Evolutionary conservation across 1,284 basidiomycete species (phyloP), one percentile per base, ranked within the genome.

Genomic region (Microbotryum violaceum): DNA sequence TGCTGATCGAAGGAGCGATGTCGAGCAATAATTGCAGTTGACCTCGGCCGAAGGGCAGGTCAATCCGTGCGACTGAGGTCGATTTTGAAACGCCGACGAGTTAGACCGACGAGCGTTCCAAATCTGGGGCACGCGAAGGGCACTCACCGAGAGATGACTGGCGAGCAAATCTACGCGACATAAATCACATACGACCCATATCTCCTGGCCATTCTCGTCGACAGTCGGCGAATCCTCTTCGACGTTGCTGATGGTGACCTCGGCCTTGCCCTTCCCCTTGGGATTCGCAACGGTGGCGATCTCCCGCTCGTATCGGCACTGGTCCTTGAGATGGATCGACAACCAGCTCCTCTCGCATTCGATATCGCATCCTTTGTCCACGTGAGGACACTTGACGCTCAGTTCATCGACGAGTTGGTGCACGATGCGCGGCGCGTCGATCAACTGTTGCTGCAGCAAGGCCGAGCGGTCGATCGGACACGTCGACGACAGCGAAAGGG

Each of bases 391-490:
- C 10, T 21, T 48, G 29, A 70, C 56, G 20, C 29, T 44, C n/a
- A 70, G 54, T 55, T 70, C 62, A 20, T 58, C 66, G 33, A 68
- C 37, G 21, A 70, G 37, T 14, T 70, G 58, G 20, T 51, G n/a
- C 4, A 70, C 50, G 31, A 68, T 59, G n/a, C 65, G 51, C 4
- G 67, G 68, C 4, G 64, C 60, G 6, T 42, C n/a, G 7, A 54
- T 18, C 29, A 63, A 46, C 14, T 31, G 21, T 10, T 42, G 10
- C 10, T 48, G 29, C 20, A 27, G 25, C 33, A 70, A 48, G 4
- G 60, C 62, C 7, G 56, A 21, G 21, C 66, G 60, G 50, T 66
- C 64, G 47, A 70, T 63, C 21, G 68, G 68, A 46, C 68, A 70
- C 12, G 60, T 58, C 6, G 58, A 45, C 2, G 64, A 51, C 4